Base-by-base conservation (phyloP, 1,284 basidiomycete genomes). In the Tilletia caries region DNA sequence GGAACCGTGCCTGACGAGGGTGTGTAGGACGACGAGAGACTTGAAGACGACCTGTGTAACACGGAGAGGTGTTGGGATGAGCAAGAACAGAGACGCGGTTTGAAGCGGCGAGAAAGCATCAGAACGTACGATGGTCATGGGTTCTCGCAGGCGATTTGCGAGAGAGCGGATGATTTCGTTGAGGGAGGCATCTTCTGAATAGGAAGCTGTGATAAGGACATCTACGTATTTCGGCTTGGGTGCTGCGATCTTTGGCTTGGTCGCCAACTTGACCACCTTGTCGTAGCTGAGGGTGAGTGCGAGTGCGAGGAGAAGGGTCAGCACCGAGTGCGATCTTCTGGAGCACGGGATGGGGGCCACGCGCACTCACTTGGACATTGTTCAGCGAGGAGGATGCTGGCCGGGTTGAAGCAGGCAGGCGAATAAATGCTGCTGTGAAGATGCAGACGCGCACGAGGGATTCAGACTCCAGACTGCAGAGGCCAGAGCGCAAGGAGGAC, bases 31-130 rank as follows among this genome's bases (percentile, higher is more conserved):
- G 79, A 98, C 90, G 76, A 98, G 87, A 0, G 94, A 92, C 82
- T 98, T 98, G 89, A 98, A 96, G 20, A 93, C 94, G 76, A 96
- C 88, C n/a, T n/a, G n/a, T n/a, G n/a, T n/a, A 93, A 95, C 76
- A 18, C 18, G 18, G 50, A 60, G 41, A 33, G 43, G n/a, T n/a
- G n/a, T n/a, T n/a, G n/a, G n/a, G n/a, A n/a, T n/a, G n/a, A n/a
- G 66, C 58, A 62, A 46, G 32, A 33, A 23, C n/a, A 48, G 46
- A 68, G 37, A 32, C n/a, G 48, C 41, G 37, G 27, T 37, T 66
- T 58, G 54, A 68, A n/a, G 44, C 64, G 29, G n/a, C 15, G 50
- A 52, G 13, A n/a, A n/a, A n/a, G n/a, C n/a, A n/a, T n/a, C 91
- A 78, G n/a, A n/a, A n/a, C n/a, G n/a, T 82, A 95, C 93, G 66